A percentile compares a stretch with the other conserved stretches of the same genome.
phyloP scores from a whole-genome alignment of 805 yeast genomes.

The Starmerella potacharoeniae region DNA sequence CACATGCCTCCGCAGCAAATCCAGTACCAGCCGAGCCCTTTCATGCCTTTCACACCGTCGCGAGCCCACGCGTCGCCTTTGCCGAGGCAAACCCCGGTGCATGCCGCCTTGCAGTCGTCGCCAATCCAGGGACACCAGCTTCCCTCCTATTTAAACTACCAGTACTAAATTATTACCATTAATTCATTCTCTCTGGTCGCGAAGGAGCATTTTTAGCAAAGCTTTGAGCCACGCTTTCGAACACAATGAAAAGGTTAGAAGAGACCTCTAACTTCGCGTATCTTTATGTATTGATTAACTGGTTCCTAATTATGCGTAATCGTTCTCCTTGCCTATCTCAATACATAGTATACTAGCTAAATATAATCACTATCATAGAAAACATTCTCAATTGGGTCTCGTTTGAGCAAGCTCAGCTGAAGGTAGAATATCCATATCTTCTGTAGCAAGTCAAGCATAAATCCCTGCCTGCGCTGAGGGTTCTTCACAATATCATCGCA shows the following conservation, averaged over 20 bases:
- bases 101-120: conserved; percentile 11
- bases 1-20: conserved; percentile 1
- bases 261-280: background rate
- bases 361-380: background rate
- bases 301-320: too few relatives aligned
- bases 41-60: conserved; percentile 1
- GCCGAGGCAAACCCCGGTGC: conserved; percentile 1
- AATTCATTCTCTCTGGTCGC: too few relatives aligned
- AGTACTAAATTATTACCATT: background rate
- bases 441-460: conserved; percentile 3
- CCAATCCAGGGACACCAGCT: conserved; percentile 5
- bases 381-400: background rate
- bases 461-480: background rate
- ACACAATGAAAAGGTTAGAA: too few relatives aligned
- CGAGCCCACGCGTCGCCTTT: background rate
- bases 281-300: background rate
- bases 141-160: conserved; percentile 2
- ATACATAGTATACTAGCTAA: background rate
- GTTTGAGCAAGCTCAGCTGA: background rate
- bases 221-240: too few relatives aligned
- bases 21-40: background rate
- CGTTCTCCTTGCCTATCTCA: background rate
- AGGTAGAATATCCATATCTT: conserved; percentile 1
- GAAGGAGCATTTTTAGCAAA: too few relatives aligned
- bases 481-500: conserved; percentile 8